A percentile compares a stretch with the other conserved stretches of the same genome.
Conservation (phyloP, 345 rosid genomes). For the Ceriops zippeliana region DNA sequence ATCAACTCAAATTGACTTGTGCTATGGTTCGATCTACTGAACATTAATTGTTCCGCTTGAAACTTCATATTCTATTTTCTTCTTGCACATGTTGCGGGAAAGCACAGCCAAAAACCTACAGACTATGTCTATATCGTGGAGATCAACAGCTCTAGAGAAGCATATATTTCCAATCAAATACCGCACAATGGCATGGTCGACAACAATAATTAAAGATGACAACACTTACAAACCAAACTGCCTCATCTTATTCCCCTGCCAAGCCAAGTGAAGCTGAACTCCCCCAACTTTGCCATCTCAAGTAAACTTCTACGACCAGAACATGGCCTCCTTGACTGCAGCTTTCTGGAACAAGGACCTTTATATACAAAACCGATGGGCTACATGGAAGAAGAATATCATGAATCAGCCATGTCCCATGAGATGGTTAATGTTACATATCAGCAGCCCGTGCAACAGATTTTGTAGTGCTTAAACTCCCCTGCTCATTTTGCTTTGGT, state of each 20-base stretch:
- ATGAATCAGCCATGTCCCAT: slow-evolving; percentile 1
- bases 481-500: slow-evolving; percentile 32
- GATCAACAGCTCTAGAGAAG: not conserved
- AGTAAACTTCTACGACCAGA: not conserved
- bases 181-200: slow-evolving; percentile 9
- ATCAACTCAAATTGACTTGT: no score
- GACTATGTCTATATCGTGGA: no score
- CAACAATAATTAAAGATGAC: slow-evolving; percentile 13
- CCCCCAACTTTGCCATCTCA: slow-evolving; percentile 1
- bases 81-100: no score
- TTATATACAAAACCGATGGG: slow-evolving; percentile 9
- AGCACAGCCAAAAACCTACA: no score
- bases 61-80: no score
- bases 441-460: slow-evolving; percentile 33
- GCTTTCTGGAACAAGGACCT: slow-evolving; percentile 1
- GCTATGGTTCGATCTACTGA: no score
- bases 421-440: slow-evolving; percentile 1
- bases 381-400: not conserved
- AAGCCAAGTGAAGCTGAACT: slow-evolving; percentile 9
- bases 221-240: slow-evolving; percentile 13
- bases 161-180: slow-evolving; percentile 16
- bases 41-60: no score
- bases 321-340: not conserved
- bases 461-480: slow-evolving; percentile 29
- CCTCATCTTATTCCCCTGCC: slow-evolving; percentile 14